phyloP scores from a whole-genome alignment of 2,329 filamentous ascomycete genomes.

The Pestalotiopsis sp. region DNA sequence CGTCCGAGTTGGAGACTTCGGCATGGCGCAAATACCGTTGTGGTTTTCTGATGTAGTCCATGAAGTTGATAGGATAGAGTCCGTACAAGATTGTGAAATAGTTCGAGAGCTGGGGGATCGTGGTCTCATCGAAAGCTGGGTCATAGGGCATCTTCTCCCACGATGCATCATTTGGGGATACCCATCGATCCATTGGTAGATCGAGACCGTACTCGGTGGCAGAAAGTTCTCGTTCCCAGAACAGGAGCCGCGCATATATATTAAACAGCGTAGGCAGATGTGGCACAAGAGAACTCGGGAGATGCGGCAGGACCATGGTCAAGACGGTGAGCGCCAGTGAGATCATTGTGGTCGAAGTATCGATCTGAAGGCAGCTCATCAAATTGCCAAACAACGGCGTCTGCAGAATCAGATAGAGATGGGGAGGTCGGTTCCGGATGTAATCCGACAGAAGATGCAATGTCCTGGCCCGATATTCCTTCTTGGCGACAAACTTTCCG shows the following conservation, averaged over 20 bases:
- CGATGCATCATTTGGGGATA: conserved; percentile 33
- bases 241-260: conserved; percentile 77
- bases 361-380: conserved; percentile 73
- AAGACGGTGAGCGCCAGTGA: conserved; percentile 74
- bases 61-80: conserved; percentile 82
- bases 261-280: conserved; percentile 77
- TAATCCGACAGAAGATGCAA: conserved; percentile 73
- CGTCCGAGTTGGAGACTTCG: conserved; percentile 69
- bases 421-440: conserved; percentile 76
- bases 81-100: conserved; percentile 86
- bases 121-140: conserved; percentile 62
- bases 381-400: conserved; percentile 74
- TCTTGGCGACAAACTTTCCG: conserved; percentile 67
- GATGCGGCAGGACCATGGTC: conserved; percentile 82
- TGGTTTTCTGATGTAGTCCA: conserved; percentile 83
- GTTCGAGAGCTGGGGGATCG: conserved; percentile 68
- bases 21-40: conserved; percentile 76
- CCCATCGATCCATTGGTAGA: conserved; percentile 40
- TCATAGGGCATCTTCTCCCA: conserved; percentile 71
- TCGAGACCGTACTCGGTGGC: conserved; percentile 39
- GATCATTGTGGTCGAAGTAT: conserved; percentile 78
- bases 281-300: conserved; percentile 71
- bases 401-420: conserved; percentile 73
- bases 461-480: conserved; percentile 64
- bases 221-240: conserved; percentile 68